Base-by-base conservation (phyloP, 2,329 filamentous ascomycete genomes). In the Fusarium begoniae region DNA sequence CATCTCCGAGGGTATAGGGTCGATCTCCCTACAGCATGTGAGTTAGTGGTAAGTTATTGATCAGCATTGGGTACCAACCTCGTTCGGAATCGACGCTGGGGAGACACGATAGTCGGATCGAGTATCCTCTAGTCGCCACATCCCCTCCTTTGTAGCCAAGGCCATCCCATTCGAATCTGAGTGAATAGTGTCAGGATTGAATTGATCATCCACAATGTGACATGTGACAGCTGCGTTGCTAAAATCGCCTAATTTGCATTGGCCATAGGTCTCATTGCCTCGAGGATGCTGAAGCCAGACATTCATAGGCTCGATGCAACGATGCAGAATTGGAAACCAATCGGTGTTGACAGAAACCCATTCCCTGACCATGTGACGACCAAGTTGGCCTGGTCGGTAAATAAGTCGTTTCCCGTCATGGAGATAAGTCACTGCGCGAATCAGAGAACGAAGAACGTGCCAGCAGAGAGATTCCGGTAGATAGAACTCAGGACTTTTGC, bases 401-500 rank as follows among this genome's bases (percentile, higher is more conserved):
- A 75, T 70, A 18, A 81, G 72, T 9, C 78, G 78, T 59, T 80
- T 79, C 22, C 88, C 88, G 50, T 88, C 84, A 75, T 90, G 88
- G 26, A 90, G 79, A 82, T 86, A 89, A 37, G 85, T 78, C 44
- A 90, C 81, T 6, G 87, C 87, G n/a, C 82, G 81, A 20, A 86
- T 78, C 53, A 89, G 78, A 13, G 84, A 85, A 17, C 81, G 77
- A 18, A 87, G 81, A 14, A 90, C 87, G 74, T 90, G 88, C 88
- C 88, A 90, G 70, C 87, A 87, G 18, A 90, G 80, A 6, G 83
- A 82, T 73, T 90, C 88, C 0, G 87, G 87, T 18, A 88, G 76
- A 70, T 86, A 87, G 18, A 76, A 78, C 9, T 62, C 45, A 11
- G 70, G 22, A 37, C 69, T 37, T 5, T 62, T 66, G 22, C 74